Conservation (phyloP, 1,284 basidiomycete genomes). For the Vanrija sp. region DNA sequence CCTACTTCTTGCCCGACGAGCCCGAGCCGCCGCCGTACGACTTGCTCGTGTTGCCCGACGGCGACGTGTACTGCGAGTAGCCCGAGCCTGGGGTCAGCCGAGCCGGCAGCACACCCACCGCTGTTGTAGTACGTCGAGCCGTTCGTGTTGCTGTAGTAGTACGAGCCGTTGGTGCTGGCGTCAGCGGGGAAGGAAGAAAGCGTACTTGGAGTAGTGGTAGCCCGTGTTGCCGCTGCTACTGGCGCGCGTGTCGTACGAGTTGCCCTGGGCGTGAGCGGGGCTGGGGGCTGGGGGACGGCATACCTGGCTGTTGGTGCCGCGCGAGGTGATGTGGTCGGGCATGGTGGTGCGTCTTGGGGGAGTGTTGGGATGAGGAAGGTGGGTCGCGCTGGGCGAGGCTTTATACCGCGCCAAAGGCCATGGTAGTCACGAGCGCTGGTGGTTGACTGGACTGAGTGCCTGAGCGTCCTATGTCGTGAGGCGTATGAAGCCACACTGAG, state of each 20-base stretch:
- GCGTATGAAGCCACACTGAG: too few species aligned
- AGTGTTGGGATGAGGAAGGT: too few species aligned
- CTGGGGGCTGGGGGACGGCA: constrained; percentile 5
- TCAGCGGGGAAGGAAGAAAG: constrained; percentile 24
- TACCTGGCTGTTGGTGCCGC: constrained; percentile 57
- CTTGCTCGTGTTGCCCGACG: constrained; percentile 48
- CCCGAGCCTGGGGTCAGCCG: constrained; percentile 51
- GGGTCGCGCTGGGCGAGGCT: too few species aligned
- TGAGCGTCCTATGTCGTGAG: too few species aligned
- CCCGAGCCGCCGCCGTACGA: too few species aligned
- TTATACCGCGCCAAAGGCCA: too few species aligned
- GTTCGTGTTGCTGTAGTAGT: constrained; percentile 61
- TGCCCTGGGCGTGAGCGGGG: constrained; percentile 50
- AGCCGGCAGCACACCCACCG: constrained; percentile 18
- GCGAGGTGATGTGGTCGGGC: constrained; percentile 46
- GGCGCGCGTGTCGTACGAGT: constrained; percentile 56
- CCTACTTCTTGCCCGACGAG: too few species aligned
- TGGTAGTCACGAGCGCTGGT: too few species aligned
- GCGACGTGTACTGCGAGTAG: constrained; percentile 55
- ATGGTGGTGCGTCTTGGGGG: not conserved
- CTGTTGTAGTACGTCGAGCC: constrained; percentile 60
- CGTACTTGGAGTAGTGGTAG: constrained; percentile 61
- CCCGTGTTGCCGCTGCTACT: constrained; percentile 49
- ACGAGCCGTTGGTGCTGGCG: constrained; percentile 51
- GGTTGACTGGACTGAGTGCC: too few species aligned